phyloP scores from a whole-genome alignment of 148 eudicot genomes.

The Rhododendron williamsianum region DNA sequence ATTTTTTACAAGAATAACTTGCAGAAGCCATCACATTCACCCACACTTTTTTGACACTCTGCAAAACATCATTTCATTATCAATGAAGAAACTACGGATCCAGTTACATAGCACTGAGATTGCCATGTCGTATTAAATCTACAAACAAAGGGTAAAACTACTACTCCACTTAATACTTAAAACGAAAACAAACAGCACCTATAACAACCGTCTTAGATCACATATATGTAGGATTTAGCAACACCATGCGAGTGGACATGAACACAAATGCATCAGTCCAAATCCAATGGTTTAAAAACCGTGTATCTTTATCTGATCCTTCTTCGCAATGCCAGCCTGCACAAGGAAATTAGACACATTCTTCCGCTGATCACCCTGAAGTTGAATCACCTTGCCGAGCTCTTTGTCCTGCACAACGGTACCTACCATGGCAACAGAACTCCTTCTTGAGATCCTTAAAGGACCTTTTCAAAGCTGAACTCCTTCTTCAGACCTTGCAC shows the following conservation, averaged over 20 bases:
- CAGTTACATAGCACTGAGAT: background rate
- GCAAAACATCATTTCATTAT: background rate
- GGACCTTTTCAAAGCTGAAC: too few species aligned
- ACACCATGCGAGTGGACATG: background rate
- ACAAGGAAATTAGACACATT: constrained; percentile 57
- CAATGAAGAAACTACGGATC: background rate
- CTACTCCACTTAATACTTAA: background rate
- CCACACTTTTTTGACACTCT: background rate
- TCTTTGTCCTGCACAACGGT: too few species aligned
- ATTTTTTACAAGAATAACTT: too few species aligned
- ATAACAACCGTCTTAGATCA: background rate
- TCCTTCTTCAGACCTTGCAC: constrained; percentile 26
- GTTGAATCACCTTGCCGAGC: too few species aligned
- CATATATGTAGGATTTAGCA: background rate
- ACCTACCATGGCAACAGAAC: too few species aligned
- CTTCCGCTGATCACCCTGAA: constrained; percentile 17
- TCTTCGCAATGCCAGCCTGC: constrained; percentile 46
- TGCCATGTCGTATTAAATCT: background rate
- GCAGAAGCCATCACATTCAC: too few species aligned
- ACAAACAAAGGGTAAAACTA: background rate
- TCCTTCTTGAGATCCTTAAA: too few species aligned
- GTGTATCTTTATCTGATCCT: constrained; percentile 77
- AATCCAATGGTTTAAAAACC: constrained; percentile 43
- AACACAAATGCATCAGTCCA: background rate
- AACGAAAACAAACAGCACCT: background rate